Evolutionary conservation across 805 yeast species (phyloP).

Genomic region (Lachancea waltii): DNA sequence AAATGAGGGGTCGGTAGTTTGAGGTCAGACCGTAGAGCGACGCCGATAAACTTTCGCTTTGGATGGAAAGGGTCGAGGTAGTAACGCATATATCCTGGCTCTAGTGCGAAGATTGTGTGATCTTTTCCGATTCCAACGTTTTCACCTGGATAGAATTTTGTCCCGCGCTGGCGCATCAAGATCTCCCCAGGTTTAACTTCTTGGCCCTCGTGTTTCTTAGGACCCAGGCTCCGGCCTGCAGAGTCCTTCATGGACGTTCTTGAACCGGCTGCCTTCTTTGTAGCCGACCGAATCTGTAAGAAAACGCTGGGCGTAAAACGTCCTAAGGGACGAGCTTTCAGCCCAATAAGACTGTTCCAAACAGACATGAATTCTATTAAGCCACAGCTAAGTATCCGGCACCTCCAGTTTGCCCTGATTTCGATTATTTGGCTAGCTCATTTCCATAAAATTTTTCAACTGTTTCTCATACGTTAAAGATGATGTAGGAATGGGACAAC

Average conservation of each 20-base stretch:
- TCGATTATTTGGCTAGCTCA: too few relatives aligned
- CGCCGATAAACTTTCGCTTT: slow-evolving; percentile 80
- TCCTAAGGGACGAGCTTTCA: neutral
- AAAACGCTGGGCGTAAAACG: slow-evolving; percentile 6
- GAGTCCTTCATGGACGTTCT: slow-evolving; percentile 90
- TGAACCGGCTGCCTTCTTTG: slow-evolving; percentile 94
- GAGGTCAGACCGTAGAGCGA: slow-evolving; percentile 60
- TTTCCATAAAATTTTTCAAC: too few relatives aligned
- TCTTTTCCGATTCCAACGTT: slow-evolving; percentile 87
- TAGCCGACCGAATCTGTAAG: slow-evolving; percentile 70
- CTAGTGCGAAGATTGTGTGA: slow-evolving; percentile 84
- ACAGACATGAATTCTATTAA: neutral
- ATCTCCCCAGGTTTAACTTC: slow-evolving; percentile 77
- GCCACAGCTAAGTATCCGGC: neutral
- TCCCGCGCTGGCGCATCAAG: slow-evolving; percentile 90
- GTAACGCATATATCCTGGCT: slow-evolving; percentile 89
- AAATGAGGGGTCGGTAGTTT: slow-evolving; percentile 85
- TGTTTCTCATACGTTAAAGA: too few relatives aligned
- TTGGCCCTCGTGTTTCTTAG: slow-evolving; percentile 75
- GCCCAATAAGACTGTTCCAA: slow-evolving; percentile 5
- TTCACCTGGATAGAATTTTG: slow-evolving; percentile 90
- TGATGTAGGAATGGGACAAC: too few relatives aligned
- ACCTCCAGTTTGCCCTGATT: neutral
- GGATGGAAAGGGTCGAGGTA: slow-evolving; percentile 97
- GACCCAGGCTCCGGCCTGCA: slow-evolving; percentile 89